Evolutionary conservation across 2,329 filamentous ascomycete species (phyloP), one percentile per base, ranked within the genome.

Genomic region (Fusarium pseudocircinatum): DNA sequence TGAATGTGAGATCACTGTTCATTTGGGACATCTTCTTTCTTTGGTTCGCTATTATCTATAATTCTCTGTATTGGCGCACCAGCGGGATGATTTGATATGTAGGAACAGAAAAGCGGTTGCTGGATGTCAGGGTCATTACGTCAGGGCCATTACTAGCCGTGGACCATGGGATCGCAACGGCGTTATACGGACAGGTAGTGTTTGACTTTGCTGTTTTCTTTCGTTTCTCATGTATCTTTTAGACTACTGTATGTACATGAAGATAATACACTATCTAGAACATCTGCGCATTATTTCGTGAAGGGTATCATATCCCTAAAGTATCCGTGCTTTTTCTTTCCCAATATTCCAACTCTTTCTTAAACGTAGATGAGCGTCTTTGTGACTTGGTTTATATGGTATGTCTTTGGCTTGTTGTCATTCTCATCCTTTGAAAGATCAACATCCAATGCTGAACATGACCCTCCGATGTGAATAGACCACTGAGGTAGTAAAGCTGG

Each of bases 221-320:
- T 54, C 18, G 14, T 37, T 37, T 60, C 24, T 24, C 54, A 39
- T 44, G 30, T 50, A 26, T 50, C n/a, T 60, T 8, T n/a, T n/a
- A 40, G 50, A 56, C 42, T n/a, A 32, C 34, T 39, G 28, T 68
- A 24, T 37, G n/a, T 49, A 42, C 47, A 69, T 68, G 28, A 61
- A 43, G 37, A 66, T 54, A 60, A 54, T 44, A 57, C 24, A 47
- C 22, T 39, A 24, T 64, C 42, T 57, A 52, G 14, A 61, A 49
- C 44, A 43, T 63, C 60, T 63, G 20, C 49, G 28, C 69, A 43
- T 66, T 50, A 14, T 60, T 53, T 72, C 63, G 52, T 63, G 22
- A 57, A 50, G 61, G 49, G 71, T 62, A 74, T 72, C 40, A 28
- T 46, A 24, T 68, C n/a, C 37, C 47, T 28, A 43, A 40, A 36